These are phyloP conservation scores for Cladosporium sp. DNA, from an alignment of 2,329 filamentous ascomycete species.

Conservation along the genomic window DNA sequence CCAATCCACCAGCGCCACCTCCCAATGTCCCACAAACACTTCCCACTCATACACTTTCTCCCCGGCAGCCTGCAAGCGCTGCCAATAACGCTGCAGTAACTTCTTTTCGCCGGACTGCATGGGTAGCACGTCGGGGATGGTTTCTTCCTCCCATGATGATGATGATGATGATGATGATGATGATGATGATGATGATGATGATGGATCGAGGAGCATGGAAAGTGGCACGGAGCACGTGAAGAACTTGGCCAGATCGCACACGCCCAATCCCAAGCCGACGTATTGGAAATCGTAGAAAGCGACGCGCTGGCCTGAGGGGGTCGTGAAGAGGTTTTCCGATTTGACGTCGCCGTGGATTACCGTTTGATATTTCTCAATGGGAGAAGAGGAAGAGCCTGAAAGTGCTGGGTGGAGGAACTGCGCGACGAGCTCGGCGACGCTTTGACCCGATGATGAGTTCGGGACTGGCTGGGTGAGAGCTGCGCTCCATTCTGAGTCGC, in stretches of 20 bases:
- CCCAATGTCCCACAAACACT: slow-evolving; percentile 57
- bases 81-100: slow-evolving; percentile 50
- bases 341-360: slow-evolving; percentile 67
- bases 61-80: slow-evolving; percentile 31
- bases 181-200: too few relatives aligned
- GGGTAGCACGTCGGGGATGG: slow-evolving; percentile 35
- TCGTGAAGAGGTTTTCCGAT: slow-evolving; percentile 64
- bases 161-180: too few relatives aligned
- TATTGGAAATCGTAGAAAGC: slow-evolving; percentile 71
- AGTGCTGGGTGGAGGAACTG: slow-evolving; percentile 44
- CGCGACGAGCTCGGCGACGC: slow-evolving; percentile 47
- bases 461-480: slow-evolving; percentile 42
- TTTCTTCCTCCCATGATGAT: slow-evolving; percentile 9
- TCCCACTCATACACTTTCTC: slow-evolving; percentile 50
- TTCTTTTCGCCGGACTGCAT: slow-evolving; percentile 50
- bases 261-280: slow-evolving; percentile 59
- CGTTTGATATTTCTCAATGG: slow-evolving; percentile 45
- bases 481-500: slow-evolving; percentile 52
- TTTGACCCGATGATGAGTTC: slow-evolving; percentile 38
- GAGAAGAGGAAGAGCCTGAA: slow-evolving; percentile 25
- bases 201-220: slow-evolving; percentile 51
- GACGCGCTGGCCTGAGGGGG: slow-evolving; percentile 43
- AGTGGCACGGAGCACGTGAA: slow-evolving; percentile 63
- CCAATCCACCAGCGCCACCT: slow-evolving; percentile 65
- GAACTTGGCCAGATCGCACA: slow-evolving; percentile 63